Conservation (phyloP, 164 flowering plant genomes). For the Macadamia tetraphylla region DNA sequence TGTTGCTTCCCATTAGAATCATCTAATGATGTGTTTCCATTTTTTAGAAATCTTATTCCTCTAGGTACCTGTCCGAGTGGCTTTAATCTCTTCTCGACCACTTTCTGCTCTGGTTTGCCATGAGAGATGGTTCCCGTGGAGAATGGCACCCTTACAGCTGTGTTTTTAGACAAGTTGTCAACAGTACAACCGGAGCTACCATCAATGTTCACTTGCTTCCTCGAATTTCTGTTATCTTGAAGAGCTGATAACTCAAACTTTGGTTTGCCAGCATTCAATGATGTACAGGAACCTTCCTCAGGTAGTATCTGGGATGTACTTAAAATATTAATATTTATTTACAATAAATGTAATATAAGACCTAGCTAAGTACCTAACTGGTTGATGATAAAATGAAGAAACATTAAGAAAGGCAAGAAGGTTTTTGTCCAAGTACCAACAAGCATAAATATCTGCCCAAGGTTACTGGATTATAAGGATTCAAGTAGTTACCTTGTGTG, state of each 20-base stretch:
- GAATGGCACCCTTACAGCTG: slow-evolving; percentile 7
- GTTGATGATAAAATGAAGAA: neutral
- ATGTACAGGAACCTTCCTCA: slow-evolving; percentile 15
- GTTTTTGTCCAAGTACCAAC: neutral
- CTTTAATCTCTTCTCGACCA: slow-evolving; percentile 13
- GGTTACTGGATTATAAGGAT: neutral
- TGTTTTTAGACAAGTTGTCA: neutral
- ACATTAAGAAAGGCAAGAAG: neutral
- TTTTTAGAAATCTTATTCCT: slow-evolving; percentile 43
- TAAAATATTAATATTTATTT: neutral
- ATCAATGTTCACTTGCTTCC: slow-evolving; percentile 11
- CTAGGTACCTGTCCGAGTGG: slow-evolving; percentile 36
- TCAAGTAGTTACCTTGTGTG: slow-evolving; percentile 51
- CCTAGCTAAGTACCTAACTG: neutral
- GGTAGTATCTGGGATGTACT: slow-evolving; percentile 23
- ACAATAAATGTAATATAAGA: neutral
- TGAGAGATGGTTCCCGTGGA: slow-evolving; percentile 14
- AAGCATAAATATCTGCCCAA: neutral
- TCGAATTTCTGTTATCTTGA: slow-evolving; percentile 12
- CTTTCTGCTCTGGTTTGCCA: slow-evolving; percentile 17
- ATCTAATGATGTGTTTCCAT: slow-evolving; percentile 21
- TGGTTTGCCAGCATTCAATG: slow-evolving; percentile 17
- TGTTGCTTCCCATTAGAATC: slow-evolving; percentile 7
- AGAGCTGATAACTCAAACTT: slow-evolving; percentile 16
- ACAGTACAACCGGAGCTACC: slow-evolving; percentile 4